These are phyloP conservation scores for Trifolium repens DNA, from an alignment of 306 rosid genomes.

Conservation along the genomic window DNA sequence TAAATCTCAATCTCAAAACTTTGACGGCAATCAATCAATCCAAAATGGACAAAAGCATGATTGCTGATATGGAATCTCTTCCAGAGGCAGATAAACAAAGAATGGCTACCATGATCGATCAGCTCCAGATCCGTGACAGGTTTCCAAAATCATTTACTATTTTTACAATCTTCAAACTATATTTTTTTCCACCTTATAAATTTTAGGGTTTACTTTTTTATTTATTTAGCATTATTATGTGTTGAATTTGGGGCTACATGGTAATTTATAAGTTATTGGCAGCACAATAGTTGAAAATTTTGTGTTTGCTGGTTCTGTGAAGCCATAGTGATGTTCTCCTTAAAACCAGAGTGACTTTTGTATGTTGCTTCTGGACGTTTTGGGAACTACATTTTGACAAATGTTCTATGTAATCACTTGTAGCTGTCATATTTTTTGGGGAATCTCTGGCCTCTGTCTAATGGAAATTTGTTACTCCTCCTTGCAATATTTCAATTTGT, in stretches of 20 bases:
- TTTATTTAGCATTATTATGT: not conserved
- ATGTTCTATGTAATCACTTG: not conserved
- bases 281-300: slow-evolving; percentile 33
- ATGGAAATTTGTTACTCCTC: too few species aligned
- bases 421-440: too few species aligned
- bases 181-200: too few species aligned
- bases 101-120: slow-evolving; percentile 78
- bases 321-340: slow-evolving; percentile 72
- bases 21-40: not conserved
- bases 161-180: too few species aligned
- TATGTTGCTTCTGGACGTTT: slow-evolving; percentile 71
- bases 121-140: slow-evolving; percentile 85
- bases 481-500: too few species aligned
- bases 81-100: slow-evolving; percentile 62
- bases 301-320: slow-evolving; percentile 49
- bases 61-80: slow-evolving; percentile 69
- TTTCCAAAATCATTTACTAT: too few species aligned
- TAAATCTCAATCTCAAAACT: slow-evolving; percentile 8
- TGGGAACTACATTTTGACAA: slow-evolving; percentile 58
- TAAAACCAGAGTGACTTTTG: slow-evolving; percentile 56
- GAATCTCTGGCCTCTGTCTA: too few species aligned
- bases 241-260: slow-evolving; percentile 48
- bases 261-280: slow-evolving; percentile 19
- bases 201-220: too few species aligned
- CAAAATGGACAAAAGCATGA: slow-evolving; percentile 71